These are phyloP conservation scores for Blastocystis sp. DNA, from an alignment of 352 stramenopile genomes.

Conservation along the genomic window DNA sequence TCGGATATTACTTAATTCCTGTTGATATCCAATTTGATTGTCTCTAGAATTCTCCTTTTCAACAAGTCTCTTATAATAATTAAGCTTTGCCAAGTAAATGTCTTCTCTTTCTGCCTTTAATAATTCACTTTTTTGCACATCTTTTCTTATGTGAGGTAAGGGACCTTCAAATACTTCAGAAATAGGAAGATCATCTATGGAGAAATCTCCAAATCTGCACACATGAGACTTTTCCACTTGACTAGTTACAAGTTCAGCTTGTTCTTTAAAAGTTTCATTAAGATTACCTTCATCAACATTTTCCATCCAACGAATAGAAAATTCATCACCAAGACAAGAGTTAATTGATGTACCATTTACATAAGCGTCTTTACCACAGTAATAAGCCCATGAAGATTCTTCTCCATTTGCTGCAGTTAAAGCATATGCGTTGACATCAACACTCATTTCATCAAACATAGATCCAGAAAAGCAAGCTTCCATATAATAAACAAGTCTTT, in stretches of 20 bases:
- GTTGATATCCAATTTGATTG: constrained; percentile 15
- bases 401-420: constrained; percentile 62
- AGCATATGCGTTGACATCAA: constrained; percentile 61
- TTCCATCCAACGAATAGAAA: constrained; percentile 70
- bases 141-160: too few relatives aligned
- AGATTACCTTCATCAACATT: constrained; percentile 61
- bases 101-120: too few relatives aligned
- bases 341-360: constrained; percentile 46
- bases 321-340: constrained; percentile 63
- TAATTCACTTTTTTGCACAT: too few relatives aligned
- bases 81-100: neutral
- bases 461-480: constrained; percentile 69
- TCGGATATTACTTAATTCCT: constrained; percentile 11
- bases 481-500: constrained; percentile 67
- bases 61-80: neutral
- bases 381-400: constrained; percentile 64
- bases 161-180: neutral
- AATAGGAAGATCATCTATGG: constrained; percentile 4
- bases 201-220: constrained; percentile 37
- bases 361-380: constrained; percentile 46
- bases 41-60: constrained; percentile 13
- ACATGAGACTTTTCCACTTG: constrained; percentile 61
- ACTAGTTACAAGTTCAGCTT: constrained; percentile 54
- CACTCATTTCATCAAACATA: constrained; percentile 57
- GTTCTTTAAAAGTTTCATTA: constrained; percentile 53